phyloP scores from a whole-genome alignment of 2,329 filamentous ascomycete genomes.

The Neoarthrinium moseri region DNA sequence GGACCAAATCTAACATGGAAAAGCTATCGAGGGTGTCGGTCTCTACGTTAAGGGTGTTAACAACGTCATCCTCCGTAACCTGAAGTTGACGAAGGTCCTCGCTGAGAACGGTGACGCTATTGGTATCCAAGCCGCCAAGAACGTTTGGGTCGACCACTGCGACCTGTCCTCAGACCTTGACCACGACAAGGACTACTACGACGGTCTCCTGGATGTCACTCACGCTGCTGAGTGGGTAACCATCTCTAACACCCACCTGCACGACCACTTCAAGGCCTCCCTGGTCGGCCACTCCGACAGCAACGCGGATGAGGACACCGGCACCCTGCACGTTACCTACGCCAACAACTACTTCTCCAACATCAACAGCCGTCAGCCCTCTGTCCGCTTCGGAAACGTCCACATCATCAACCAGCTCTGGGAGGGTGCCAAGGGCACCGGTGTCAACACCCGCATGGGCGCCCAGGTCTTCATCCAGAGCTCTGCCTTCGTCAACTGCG shows the following conservation, averaged over 20 bases:
- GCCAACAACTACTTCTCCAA: conserved; percentile 66
- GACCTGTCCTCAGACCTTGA: conserved; percentile 60
- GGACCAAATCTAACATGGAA: too few species aligned
- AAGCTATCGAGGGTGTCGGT: conserved; percentile 48
- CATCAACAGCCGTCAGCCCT: conserved; percentile 62
- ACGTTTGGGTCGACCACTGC: conserved; percentile 68
- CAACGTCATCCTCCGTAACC: conserved; percentile 64
- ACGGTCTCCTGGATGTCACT: conserved; percentile 63
- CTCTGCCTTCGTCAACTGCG: conserved; percentile 30
- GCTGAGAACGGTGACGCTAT: conserved; percentile 59
- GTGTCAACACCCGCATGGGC: conserved; percentile 52
- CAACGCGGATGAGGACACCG: conserved; percentile 58
- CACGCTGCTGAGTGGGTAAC: conserved; percentile 64
- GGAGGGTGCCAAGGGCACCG: conserved; percentile 37
- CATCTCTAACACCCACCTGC: conserved; percentile 39
- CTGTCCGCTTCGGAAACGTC: conserved; percentile 64
- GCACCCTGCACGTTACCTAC: conserved; percentile 63
- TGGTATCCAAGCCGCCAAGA: conserved; percentile 53
- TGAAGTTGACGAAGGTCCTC: conserved; percentile 56
- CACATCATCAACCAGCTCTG: conserved; percentile 51
- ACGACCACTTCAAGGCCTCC: conserved; percentile 45
- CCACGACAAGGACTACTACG: conserved; percentile 68
- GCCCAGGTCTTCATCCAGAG: conserved; percentile 53
- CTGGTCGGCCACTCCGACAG: conserved; percentile 58
- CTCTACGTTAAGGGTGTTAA: conserved; percentile 49